A percentile compares a stretch with the other conserved stretches of the same genome.
Evolutionary conservation across 345 rosid species (phyloP).

Genomic region (Eutrema japonicum): DNA sequence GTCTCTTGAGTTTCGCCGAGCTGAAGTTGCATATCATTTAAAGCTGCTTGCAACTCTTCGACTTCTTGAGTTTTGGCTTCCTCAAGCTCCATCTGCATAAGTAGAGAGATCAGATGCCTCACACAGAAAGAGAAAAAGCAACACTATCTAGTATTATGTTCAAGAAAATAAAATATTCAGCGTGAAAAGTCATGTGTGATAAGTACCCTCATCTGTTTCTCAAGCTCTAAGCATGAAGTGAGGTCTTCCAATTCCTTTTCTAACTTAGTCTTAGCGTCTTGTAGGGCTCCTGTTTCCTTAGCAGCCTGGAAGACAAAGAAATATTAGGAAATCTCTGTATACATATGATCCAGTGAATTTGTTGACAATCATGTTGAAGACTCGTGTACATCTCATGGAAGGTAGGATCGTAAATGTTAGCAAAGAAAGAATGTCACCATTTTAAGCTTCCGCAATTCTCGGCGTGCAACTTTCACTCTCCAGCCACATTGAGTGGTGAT

Average conservation of each 20-base stretch:
- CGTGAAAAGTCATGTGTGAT: background rate
- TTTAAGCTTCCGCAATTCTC: conserved; percentile 79
- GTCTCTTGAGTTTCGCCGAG: conserved; percentile 68
- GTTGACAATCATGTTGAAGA: conserved; percentile 23
- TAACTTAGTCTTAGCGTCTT: conserved; percentile 45
- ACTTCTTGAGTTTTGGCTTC: conserved; percentile 48
- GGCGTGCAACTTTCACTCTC: conserved; percentile 79
- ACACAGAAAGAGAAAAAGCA: conserved; percentile 23
- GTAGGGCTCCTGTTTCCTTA: conserved; percentile 50
- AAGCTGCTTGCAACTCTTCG: conserved; percentile 46
- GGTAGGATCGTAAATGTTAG: conserved; percentile 20
- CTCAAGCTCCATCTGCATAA: conserved; percentile 71
- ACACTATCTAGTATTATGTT: conserved; percentile 9
- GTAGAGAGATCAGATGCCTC: conserved; percentile 37
- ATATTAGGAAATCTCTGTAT: conserved; percentile 3
- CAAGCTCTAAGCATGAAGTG: conserved; percentile 46
- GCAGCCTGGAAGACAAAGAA: conserved; percentile 42
- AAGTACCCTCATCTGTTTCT: conserved; percentile 50
- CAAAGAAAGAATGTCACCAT: conserved; percentile 56
- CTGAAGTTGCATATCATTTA: conserved; percentile 56
- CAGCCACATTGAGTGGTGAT: conserved; percentile 75
- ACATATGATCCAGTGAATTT: conserved; percentile 8
- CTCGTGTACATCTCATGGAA: conserved; percentile 17
- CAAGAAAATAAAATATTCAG: conserved; percentile 5
- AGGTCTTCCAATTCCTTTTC: conserved; percentile 44